Evolutionary conservation across 768 basidiomycete genomes (phyloP).

Genomic region (Tylopilus intermedius): DNA sequence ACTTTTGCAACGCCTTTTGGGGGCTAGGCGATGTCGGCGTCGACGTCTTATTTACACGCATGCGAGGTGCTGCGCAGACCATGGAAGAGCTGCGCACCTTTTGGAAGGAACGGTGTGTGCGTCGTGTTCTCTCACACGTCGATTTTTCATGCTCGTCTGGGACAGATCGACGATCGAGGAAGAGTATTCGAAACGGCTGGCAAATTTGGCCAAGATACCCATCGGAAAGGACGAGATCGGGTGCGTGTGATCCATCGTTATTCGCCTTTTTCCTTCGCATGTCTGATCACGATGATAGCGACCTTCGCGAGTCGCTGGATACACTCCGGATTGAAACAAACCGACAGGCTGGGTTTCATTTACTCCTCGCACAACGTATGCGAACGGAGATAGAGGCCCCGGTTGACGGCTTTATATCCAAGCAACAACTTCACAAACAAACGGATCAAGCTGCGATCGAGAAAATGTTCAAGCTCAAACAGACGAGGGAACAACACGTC

Average conservation of each 20-base stretch:
- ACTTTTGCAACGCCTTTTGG: constrained; percentile 99
- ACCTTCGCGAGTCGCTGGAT: no score
- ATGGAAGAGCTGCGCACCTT: constrained; percentile 83
- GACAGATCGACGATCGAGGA: constrained; percentile 84
- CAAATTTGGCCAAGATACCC: constrained; percentile 67
- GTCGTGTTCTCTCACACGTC: not conserved
- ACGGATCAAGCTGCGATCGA: no score
- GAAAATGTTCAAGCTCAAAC: no score
- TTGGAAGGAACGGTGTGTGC: constrained; percentile 90
- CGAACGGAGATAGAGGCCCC: no score
- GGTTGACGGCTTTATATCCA: no score
- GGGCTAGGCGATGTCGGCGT: constrained; percentile 81
- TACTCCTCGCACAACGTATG: no score
- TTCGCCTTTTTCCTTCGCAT: no score
- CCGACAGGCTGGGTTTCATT: no score
- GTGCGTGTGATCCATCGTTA: constrained; percentile 42
- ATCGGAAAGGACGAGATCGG: constrained; percentile 92
- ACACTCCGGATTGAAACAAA: no score
- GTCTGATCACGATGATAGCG: no score
- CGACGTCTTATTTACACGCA: constrained; percentile 84
- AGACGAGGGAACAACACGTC: no score
- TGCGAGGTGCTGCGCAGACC: constrained; percentile 80
- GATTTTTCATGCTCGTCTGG: not conserved
- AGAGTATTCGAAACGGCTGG: constrained; percentile 85
- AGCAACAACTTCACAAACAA: no score